phyloP scores from a whole-genome alignment of 345 rosid species.

The Populus davidiana region DNA sequence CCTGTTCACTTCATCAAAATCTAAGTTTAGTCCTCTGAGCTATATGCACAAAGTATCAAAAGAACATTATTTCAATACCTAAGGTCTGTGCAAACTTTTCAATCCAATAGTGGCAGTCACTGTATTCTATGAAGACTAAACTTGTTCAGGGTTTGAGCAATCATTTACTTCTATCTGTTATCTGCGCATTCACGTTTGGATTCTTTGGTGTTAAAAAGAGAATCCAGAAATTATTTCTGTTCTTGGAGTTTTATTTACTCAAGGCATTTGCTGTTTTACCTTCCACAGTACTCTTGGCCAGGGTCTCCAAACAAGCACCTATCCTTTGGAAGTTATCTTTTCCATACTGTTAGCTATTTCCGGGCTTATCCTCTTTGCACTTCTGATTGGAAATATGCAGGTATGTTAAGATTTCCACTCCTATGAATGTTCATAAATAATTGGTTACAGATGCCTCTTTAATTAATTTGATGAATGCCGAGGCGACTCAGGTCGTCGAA shows the following conservation, averaged over 20 bases:
- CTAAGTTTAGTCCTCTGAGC: background rate
- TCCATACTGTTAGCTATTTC: slow-evolving; percentile 66
- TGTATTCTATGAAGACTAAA: background rate
- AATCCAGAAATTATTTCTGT: background rate
- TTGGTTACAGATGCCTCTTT: background rate
- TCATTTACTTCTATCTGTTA: background rate
- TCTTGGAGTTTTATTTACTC: background rate
- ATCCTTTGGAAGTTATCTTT: slow-evolving; percentile 67
- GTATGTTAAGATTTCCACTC: slow-evolving; percentile 15
- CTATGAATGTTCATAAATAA: background rate
- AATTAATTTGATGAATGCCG: background rate
- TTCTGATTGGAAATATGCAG: slow-evolving; percentile 84
- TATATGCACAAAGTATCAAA: background rate
- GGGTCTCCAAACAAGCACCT: slow-evolving; percentile 83
- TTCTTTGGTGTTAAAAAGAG: background rate
- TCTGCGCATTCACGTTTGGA: background rate
- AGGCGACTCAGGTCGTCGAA: background rate
- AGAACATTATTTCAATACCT: background rate
- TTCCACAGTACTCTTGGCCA: slow-evolving; percentile 72
- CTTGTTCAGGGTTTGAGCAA: background rate
- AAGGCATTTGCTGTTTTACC: slow-evolving; percentile 7
- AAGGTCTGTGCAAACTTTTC: background rate
- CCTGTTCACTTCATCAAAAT: background rate
- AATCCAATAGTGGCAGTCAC: background rate
- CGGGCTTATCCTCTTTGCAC: slow-evolving; percentile 76